Evolutionary conservation across 2,329 filamentous ascomycete genomes (phyloP).

Genomic region (Arthrocladium fulminans): DNA sequence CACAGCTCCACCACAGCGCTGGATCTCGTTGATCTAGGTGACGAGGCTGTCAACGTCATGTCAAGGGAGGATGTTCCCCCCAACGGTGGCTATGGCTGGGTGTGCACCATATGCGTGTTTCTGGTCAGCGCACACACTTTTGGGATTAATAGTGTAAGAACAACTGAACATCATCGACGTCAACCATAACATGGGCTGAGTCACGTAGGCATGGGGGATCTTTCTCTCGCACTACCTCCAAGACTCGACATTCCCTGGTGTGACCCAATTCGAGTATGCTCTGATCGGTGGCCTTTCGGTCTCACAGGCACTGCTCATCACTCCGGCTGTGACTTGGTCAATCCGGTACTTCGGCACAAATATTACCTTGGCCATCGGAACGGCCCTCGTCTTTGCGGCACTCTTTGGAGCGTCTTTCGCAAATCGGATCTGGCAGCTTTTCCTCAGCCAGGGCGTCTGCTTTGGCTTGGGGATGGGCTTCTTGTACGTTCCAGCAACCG

Average conservation of each 20-base stretch:
- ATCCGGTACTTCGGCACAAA: slow-evolving; percentile 16
- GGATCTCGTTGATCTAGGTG: background rate
- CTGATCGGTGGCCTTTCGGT: slow-evolving; percentile 26
- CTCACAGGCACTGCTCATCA: slow-evolving; percentile 19
- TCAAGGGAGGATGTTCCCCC: slow-evolving; percentile 12
- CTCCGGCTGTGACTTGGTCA: slow-evolving; percentile 22
- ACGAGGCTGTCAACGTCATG: background rate
- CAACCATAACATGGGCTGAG: background rate
- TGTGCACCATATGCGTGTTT: slow-evolving; percentile 23
- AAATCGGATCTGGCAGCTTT: slow-evolving; percentile 50
- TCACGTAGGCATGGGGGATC: slow-evolving; percentile 31
- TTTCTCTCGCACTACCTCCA: slow-evolving; percentile 36
- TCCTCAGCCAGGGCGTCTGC: slow-evolving; percentile 52
- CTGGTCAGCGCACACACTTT: slow-evolving; percentile 27
- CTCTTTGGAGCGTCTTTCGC: slow-evolving; percentile 40
- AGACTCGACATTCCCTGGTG: slow-evolving; percentile 23
- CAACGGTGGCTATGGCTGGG: slow-evolving; percentile 29
- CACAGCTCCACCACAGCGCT: too few relatives aligned
- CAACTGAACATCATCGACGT: background rate
- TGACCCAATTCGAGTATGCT: slow-evolving; percentile 25
- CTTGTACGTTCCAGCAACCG: slow-evolving; percentile 49
- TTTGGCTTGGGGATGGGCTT: slow-evolving; percentile 57
- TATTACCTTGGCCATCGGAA: slow-evolving; percentile 19
- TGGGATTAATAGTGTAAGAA: slow-evolving; percentile 24
- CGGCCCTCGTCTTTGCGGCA: slow-evolving; percentile 15